Evolutionary conservation across 2,329 filamentous ascomycete species (phyloP).

Genomic region (Cordyceps fumosorosea): DNA sequence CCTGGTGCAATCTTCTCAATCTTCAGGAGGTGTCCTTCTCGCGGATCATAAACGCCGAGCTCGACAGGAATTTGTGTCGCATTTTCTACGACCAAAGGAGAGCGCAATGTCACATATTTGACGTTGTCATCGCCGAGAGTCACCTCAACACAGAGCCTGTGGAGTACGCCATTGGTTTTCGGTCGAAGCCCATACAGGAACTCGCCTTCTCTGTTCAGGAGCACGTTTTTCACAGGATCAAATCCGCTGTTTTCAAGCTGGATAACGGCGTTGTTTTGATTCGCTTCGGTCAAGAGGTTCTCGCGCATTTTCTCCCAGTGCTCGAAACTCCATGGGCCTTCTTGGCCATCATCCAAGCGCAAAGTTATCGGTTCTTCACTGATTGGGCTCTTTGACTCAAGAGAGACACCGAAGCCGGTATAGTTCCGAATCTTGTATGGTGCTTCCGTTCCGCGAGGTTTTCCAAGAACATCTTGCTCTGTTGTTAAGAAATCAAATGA

Average conservation of each 20-base stretch:
- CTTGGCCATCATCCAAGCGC: conserved; percentile 79
- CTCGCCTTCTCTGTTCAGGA: conserved; percentile 91
- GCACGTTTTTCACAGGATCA: conserved; percentile 79
- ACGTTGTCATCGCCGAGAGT: conserved; percentile 89
- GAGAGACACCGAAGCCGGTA: conserved; percentile 82
- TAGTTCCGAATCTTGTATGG: conserved; percentile 94
- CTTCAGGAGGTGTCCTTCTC: conserved; percentile 85
- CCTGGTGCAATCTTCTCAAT: conserved; percentile 97
- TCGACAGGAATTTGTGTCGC: conserved; percentile 95
- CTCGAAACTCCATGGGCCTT: conserved; percentile 93
- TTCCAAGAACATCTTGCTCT: conserved; percentile 79
- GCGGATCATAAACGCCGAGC: conserved; percentile 79
- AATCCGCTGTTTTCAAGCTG: conserved; percentile 91
- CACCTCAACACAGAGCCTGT: conserved; percentile 87
- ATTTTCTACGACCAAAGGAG: conserved; percentile 87
- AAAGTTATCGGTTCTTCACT: conserved; percentile 64
- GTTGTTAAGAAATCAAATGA: conserved; percentile 86
- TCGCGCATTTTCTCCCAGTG: conserved; percentile 96
- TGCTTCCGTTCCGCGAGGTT: conserved; percentile 83
- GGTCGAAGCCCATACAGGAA: conserved; percentile 83
- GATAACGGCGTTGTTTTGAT: conserved; percentile 71
- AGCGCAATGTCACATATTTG: conserved; percentile 94
- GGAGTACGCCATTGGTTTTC: conserved; percentile 75
- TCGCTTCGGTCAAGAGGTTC: conserved; percentile 77
- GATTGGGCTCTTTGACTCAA: conserved; percentile 68